Percentiles rank a stretch among this genome's conserved stretches.
Conservation (phyloP, 2,329 filamentous ascomycete genomes). For the Dactylellina leptospora region DNA sequence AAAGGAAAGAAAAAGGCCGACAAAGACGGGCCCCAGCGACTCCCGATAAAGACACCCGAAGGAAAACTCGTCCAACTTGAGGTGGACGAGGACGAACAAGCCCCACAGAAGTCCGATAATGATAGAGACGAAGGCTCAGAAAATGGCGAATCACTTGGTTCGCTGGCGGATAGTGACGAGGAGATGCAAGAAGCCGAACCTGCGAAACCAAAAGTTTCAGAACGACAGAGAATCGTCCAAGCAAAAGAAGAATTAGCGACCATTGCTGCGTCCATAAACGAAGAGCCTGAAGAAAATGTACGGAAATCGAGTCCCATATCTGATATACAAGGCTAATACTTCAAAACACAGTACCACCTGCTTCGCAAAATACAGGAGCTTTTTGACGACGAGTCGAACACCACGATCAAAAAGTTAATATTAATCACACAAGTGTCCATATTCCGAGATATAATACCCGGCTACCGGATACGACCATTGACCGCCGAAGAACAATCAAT, state of each 20-base stretch:
- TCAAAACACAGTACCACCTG: conserved; percentile 16
- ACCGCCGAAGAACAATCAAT: conserved; percentile 76
- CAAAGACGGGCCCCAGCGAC: conserved; percentile 70
- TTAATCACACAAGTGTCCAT: conserved; percentile 86
- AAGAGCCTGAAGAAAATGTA: conserved; percentile 90
- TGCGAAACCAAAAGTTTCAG: conserved; percentile 72
- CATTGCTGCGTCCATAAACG: conserved; percentile 81
- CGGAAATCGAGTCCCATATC: conserved; percentile 59
- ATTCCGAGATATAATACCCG: conserved; percentile 95
- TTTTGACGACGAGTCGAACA: conserved; percentile 61
- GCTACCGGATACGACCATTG: conserved; percentile 88
- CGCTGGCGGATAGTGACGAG: conserved; percentile 30
- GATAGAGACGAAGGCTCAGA: conserved; percentile 18
- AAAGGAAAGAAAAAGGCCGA: conserved; percentile 72
- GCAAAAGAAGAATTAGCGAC: conserved; percentile 93
- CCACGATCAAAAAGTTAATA: conserved; percentile 82
- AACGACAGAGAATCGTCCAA: conserved; percentile 79
- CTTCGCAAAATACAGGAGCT: conserved; percentile 54
- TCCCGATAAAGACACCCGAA: conserved; percentile 87
- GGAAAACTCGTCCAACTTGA: conserved; percentile 71
- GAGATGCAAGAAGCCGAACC: conserved; percentile 61
- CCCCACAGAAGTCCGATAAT: conserved; percentile 14
- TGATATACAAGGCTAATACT: not conserved
- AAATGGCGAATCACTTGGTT: not conserved
- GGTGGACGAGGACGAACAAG: conserved; percentile 36